Evolutionary conservation across 768 basidiomycete species (phyloP), one percentile per base, ranked within the genome.

Genomic region (Trametes cingulata): DNA sequence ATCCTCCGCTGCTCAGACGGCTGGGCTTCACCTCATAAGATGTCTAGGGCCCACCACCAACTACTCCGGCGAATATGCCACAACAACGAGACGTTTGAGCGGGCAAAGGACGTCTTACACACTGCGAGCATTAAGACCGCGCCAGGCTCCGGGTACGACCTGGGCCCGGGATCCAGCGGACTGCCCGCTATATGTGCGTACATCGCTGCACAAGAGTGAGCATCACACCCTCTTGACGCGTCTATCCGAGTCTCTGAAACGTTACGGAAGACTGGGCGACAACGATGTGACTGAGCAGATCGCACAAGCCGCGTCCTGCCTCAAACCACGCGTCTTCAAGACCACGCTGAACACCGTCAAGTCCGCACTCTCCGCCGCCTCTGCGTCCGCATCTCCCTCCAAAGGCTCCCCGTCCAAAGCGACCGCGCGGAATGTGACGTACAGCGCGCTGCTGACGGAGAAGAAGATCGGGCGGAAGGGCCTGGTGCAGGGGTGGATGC

Each of bases 171-270:
- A 14, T 69, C 67, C 2, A 70, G 71, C 3, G 83, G 79, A 20
- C 56, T 83, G 29, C 74, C 80, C 17, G 81, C 83, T 6, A 78
- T 82, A 29, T 84, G 82, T 61, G 78, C 81, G 25, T 75, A 76
- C 52, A 67, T 85, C 47, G 82, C 83, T 22, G 83, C 81, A 7
- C 72, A 78, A 70, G 70, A 72, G 83, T 83, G 58, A 42, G 67
- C 58, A 4, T n/a, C 25, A 17, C 6, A 33, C 1, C 19, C 2
- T 27, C 27, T 19, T 24, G 3, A 40, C 20, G 43, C 37, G 51
- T 14, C n/a, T n/a, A n/a, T n/a, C n/a, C n/a, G n/a, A 12, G 10
- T 7, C 25, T 33, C 47, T 54, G 35, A 41, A 15, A 22, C 40
- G 17, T 25, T 6, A 24, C 3, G 12, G n/a, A 27, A 75, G 74